phyloP scores from a whole-genome alignment of 2,329 filamentous ascomycete genomes.

The Byssoonygena ceratinophila region DNA sequence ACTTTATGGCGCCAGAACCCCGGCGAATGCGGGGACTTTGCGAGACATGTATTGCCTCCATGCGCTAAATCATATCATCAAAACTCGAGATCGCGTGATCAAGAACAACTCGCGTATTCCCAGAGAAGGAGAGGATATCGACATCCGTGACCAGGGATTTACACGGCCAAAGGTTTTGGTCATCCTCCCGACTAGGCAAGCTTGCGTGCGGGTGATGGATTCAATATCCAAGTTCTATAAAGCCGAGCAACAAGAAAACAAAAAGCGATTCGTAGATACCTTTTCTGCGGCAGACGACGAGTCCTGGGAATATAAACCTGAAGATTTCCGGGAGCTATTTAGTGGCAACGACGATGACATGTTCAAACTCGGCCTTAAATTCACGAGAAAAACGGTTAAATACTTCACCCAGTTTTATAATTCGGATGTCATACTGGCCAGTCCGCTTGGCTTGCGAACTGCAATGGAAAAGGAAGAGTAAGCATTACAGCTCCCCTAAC shows the following conservation, averaged over 20 bases:
- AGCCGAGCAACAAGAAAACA: slow-evolving; percentile 89
- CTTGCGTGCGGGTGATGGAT: slow-evolving; percentile 68
- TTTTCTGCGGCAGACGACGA: slow-evolving; percentile 61
- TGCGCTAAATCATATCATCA: slow-evolving; percentile 82
- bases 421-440: slow-evolving; percentile 88
- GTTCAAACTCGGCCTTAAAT: slow-evolving; percentile 91
- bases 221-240: slow-evolving; percentile 64
- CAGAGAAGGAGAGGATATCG: slow-evolving; percentile 56
- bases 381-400: slow-evolving; percentile 90
- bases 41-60: slow-evolving; percentile 69
- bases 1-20: slow-evolving; percentile 61
- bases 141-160: slow-evolving; percentile 87
- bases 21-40: slow-evolving; percentile 56
- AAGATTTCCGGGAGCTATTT: slow-evolving; percentile 82
- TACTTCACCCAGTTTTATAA: slow-evolving; percentile 93
- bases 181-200: slow-evolving; percentile 76
- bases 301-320: slow-evolving; percentile 63
- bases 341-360: slow-evolving; percentile 94
- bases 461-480: slow-evolving; percentile 72
- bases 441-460: slow-evolving; percentile 78
- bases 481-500: slow-evolving; percentile 28
- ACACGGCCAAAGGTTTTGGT: slow-evolving; percentile 89
- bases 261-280: slow-evolving; percentile 77
- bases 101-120: slow-evolving; percentile 80
- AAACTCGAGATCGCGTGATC: slow-evolving; percentile 80